Percentiles rank a stretch among this genome's conserved stretches.
These are phyloP conservation scores for Calonectria honghensis DNA, from an alignment of 2,329 filamentous ascomycete species.

Conservation along the genomic window DNA sequence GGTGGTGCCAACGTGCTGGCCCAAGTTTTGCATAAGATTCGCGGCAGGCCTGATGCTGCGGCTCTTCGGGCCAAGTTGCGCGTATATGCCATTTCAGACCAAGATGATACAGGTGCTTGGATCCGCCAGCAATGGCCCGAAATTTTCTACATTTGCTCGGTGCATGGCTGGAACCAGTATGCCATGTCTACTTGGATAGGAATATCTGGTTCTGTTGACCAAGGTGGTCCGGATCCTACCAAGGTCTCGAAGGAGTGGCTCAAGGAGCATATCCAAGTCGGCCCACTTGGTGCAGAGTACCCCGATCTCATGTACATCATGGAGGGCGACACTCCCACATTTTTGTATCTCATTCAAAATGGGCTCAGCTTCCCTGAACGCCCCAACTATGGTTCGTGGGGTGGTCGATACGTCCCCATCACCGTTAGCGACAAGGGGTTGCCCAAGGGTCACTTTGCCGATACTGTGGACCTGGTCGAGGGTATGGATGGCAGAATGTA, in stretches of 20 bases:
- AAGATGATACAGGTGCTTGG: conserved; percentile 73
- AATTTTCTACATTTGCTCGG: conserved; percentile 72
- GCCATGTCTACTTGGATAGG: conserved; percentile 72
- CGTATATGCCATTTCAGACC: conserved; percentile 75
- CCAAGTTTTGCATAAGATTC: conserved; percentile 60
- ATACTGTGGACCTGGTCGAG: conserved; percentile 53
- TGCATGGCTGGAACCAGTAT: conserved; percentile 75
- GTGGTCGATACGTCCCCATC: conserved; percentile 65
- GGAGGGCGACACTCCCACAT: conserved; percentile 71
- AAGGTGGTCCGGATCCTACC: conserved; percentile 62
- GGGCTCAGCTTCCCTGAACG: conserved; percentile 64
- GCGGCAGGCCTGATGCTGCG: conserved; percentile 57
- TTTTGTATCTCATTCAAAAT: conserved; percentile 63
- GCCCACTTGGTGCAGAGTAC: conserved; percentile 64
- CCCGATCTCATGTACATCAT: conserved; percentile 69
- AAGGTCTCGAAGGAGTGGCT: conserved; percentile 71
- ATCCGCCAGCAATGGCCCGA: conserved; percentile 72
- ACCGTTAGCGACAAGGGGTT: conserved; percentile 53
- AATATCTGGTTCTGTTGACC: conserved; percentile 65
- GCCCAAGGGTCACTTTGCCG: conserved; percentile 45
- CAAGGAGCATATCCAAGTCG: conserved; percentile 70
- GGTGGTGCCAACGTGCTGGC: conserved; percentile 72
- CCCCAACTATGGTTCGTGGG: conserved; percentile 69
- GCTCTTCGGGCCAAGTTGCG: conserved; percentile 65
- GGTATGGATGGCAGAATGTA: conserved; percentile 54